Base-by-base conservation (phyloP, 1,139 yeast genomes). In the Kodamaea plutei region DNA sequence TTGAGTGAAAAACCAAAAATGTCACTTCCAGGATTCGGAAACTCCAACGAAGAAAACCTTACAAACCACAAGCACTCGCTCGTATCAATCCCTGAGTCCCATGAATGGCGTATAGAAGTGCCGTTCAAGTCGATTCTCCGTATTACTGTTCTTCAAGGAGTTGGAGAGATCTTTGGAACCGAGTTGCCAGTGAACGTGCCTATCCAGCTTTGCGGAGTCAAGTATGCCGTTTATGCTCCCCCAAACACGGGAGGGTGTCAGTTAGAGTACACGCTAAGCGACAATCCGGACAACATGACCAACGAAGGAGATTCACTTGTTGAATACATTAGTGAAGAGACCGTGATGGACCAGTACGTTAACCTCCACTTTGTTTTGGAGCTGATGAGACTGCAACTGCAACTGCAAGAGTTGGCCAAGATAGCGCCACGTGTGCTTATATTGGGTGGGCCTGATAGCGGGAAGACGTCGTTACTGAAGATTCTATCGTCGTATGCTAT, bases 101-200 rank as follows among this genome's bases (percentile, higher is more conserved):
- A 73, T n/a, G 96, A 88, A 59, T 89, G 96, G 96, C 66, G 95
- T 37, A 72, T 87, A 37, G 95, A 87, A 49, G 76, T 85, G 2
- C 80, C 78, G 1, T 64, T 71, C 39, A 78, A 72, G 30, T 63
- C 77, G 6, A 65, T 66, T 21, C 50, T 88, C 28, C 66, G 66
- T n/a, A 50, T 87, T 20, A 77, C 69, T 41, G 69, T 83, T 20
- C 40, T 59, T 3, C 61, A 65, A 6, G 98, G 98, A 2, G 69
- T 80, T 2, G 96, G 85, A 2, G 98, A 91, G 57, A 72, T 89
- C 12, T 87, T 84, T 58, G 98, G 98, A 15, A 87, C 96, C 2
- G 98, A 91, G 52, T 69, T 91, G 20, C 85, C 96, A 2, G 62
- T 69, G 20, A 87, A 84, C 38, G 69, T 73, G 1, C 84, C 79